phyloP scores from a whole-genome alignment of 805 yeast genomes.

The Millerago galiae region DNA sequence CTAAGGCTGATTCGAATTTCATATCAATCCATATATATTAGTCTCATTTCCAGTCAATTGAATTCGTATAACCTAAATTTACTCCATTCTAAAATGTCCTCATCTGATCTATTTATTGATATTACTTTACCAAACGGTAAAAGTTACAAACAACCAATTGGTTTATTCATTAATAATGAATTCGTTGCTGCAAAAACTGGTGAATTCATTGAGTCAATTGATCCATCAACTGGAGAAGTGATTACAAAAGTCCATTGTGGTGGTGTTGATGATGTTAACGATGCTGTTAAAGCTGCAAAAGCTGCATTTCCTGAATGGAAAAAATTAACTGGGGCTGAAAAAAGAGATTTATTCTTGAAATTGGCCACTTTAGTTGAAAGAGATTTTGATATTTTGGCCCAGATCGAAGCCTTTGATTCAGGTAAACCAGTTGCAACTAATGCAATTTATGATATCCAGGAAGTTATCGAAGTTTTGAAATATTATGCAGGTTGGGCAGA shows the following conservation, averaged over 20 bases:
- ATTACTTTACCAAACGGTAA: slow-evolving; percentile 62
- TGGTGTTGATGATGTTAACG: slow-evolving; percentile 43
- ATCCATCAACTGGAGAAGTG: slow-evolving; percentile 50
- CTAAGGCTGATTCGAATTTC: too few relatives aligned
- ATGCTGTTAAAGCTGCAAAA: slow-evolving; percentile 47
- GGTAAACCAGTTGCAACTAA: slow-evolving; percentile 51
- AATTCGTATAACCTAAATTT: too few relatives aligned
- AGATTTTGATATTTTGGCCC: slow-evolving; percentile 44
- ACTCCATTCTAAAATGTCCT: too few relatives aligned
- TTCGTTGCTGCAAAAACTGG: slow-evolving; percentile 51
- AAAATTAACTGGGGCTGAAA: slow-evolving; percentile 36
- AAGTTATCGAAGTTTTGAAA: slow-evolving; percentile 48
- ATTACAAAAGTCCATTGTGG: slow-evolving; percentile 49
- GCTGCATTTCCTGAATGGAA: slow-evolving; percentile 48
- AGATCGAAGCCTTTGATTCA: slow-evolving; percentile 51
- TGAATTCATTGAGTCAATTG: slow-evolving; percentile 28
- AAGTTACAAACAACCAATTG: slow-evolving; percentile 64
- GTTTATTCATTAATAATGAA: slow-evolving; percentile 71
- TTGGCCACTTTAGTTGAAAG: slow-evolving; percentile 44
- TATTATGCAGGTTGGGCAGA: slow-evolving; percentile 76
- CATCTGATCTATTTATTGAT: slow-evolving; percentile 22
- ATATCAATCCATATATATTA: too few relatives aligned
- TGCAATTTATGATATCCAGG: slow-evolving; percentile 54
- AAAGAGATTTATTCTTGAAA: slow-evolving; percentile 41
- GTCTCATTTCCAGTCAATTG: too few relatives aligned